Percentiles rank a stretch among this genome's conserved stretches.
Conservation (phyloP, 306 rosid species). For the Glycine soja region DNA sequence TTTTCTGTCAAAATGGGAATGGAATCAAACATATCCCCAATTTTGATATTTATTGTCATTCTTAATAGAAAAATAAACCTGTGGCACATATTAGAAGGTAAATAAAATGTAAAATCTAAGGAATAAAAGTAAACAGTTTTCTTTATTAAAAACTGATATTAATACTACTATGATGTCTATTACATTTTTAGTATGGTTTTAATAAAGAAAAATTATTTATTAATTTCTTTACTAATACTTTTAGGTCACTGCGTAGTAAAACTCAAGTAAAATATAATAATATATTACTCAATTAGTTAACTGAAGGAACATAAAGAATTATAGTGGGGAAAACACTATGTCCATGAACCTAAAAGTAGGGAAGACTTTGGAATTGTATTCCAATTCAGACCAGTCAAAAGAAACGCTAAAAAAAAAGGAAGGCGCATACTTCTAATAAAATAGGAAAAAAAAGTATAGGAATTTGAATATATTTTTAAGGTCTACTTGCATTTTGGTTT, state of each 20-base stretch:
- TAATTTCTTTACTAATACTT: background rate
- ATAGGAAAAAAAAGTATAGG: background rate
- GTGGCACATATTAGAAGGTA: background rate
- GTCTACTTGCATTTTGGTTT: too few relatives aligned
- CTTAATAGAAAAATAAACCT: conserved; percentile 23
- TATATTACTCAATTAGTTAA: background rate
- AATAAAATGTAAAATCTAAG: background rate
- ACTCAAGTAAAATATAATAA: background rate
- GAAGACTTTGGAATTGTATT: conserved; percentile 27
- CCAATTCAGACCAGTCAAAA: conserved; percentile 31
- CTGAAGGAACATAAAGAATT: conserved; percentile 22
- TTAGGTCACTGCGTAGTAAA: background rate
- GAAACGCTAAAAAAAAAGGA: background rate
- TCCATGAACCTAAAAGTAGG: background rate
- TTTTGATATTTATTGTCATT: too few relatives aligned
- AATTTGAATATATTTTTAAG: background rate
- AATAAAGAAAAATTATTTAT: background rate
- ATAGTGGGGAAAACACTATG: conserved; percentile 13
- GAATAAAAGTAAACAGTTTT: background rate
- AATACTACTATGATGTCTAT: background rate
- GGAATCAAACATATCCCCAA: too few relatives aligned
- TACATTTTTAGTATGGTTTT: background rate
- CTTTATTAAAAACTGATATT: background rate
- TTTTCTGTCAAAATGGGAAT: too few relatives aligned
- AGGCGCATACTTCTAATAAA: background rate